Evolutionary conservation across 2,329 filamentous ascomycete genomes (phyloP), one percentile per base, ranked within the genome.

Genomic region (Furcasterigmium sp.): DNA sequence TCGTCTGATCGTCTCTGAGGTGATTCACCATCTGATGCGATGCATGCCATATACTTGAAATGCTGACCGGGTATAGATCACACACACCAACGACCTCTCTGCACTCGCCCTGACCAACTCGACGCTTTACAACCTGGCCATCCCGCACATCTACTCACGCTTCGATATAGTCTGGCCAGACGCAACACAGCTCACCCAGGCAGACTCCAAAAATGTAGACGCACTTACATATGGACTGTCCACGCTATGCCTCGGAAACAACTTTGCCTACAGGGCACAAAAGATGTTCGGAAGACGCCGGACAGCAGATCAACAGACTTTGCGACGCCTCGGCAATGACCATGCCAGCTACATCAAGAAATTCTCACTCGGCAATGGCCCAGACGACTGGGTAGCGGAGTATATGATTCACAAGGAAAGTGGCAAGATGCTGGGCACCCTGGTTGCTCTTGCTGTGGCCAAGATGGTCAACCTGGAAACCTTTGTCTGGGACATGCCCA

Each of bases 151-250:
- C 51, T 93, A 93, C 66, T 85, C 85, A 15, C 80, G 85, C 47
- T 93, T 93, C 63, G 87, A 93, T 57, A 93, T 93, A 50, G 85
- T 91, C 34, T 93, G 88, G 88, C 87, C 87, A 0, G 87, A 91
- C 56, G 46, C 46, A 42, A 79, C 78, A 25, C 75, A 77, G 49
- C 70, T 76, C 8, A 73, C 80, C 8, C 70, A 76, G 2, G 80
- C 85, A 53, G 81, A 84, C 42, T 75, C 82, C 35, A 81, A 81
- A 32, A 85, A 84, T 45, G 87, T 93, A 23, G 87, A 93, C 66
- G 87, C 87, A 30, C 76, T 93, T 37, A 91, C 87, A 0, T 91
- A 89, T 58, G 87, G 88, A 6, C 70, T 93, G 17, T 82, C 87
- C 11, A 93, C 88, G 0, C 69, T 93, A 45, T 86, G 87, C 45